Conservation (phyloP, 768 basidiomycete genomes). For the Pleurotus tuber-regium region DNA sequence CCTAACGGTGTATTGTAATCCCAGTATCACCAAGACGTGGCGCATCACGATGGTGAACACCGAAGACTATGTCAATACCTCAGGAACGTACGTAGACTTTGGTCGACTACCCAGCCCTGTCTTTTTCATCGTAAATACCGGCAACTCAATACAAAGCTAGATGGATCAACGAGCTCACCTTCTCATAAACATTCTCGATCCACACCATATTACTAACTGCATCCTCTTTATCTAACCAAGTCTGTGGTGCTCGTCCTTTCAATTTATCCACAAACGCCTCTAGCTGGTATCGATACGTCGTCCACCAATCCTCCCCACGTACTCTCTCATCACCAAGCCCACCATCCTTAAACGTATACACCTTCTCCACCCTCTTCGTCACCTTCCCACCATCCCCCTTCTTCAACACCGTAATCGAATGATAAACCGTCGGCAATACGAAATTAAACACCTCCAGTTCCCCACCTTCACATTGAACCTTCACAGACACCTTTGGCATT, state of each 20-base stretch:
- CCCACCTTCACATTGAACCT: conserved; percentile 43
- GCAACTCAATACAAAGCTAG: background rate
- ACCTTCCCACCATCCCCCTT: conserved; percentile 18
- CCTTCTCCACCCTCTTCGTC: conserved; percentile 38
- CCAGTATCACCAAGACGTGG: too few relatives aligned
- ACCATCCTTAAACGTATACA: conserved; percentile 37
- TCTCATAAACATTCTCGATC: conserved; percentile 24
- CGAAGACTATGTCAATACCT: too few relatives aligned
- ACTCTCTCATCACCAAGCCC: conserved; percentile 26
- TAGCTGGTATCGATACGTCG: conserved; percentile 20
- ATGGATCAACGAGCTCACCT: background rate
- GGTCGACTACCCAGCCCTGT: conserved; percentile 25
- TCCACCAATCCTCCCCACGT: conserved; percentile 55
- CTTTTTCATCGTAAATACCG: conserved; percentile 8
- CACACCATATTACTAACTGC: conserved; percentile 54
- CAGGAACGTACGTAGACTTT: conserved; percentile 20
- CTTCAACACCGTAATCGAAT: conserved; percentile 43
- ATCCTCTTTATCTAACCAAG: conserved; percentile 37
- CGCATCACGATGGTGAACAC: too few relatives aligned
- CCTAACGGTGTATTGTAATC: too few relatives aligned
- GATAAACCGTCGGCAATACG: conserved; percentile 42
- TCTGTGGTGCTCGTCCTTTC: conserved; percentile 33
- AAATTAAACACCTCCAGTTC: conserved; percentile 41
- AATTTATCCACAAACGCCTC: conserved; percentile 65
- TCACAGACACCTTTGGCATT: conserved; percentile 32